A percentile compares a stretch with the other conserved stretches of the same genome.
Conservation (phyloP, 805 yeast genomes). For the Myxozyma mucilagina region DNA sequence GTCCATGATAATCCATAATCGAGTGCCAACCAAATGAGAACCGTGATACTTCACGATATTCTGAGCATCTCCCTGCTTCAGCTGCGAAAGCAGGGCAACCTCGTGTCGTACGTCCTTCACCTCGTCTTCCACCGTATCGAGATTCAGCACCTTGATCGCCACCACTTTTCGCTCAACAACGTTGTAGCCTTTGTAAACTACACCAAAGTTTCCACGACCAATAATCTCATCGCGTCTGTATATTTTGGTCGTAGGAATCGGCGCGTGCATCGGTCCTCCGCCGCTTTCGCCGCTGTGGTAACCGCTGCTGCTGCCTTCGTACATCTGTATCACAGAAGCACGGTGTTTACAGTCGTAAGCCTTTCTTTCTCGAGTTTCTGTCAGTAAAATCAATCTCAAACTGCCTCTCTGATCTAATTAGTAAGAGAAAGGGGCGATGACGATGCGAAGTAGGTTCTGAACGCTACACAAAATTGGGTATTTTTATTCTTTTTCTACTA, state of each 20-base stretch:
- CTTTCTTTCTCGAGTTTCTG: background rate
- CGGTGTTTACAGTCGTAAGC: background rate
- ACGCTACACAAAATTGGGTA: no score
- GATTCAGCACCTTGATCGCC: constrained; percentile 88
- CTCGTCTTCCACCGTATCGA: constrained; percentile 92
- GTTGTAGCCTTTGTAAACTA: constrained; percentile 79
- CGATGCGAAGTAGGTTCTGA: no score
- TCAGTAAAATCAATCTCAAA: background rate
- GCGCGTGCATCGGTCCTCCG: background rate
- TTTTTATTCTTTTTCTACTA: no score
- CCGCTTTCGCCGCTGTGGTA: background rate
- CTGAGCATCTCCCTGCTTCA: constrained; percentile 69
- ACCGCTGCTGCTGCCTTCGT: constrained; percentile 1
- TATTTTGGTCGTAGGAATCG: constrained; percentile 1
- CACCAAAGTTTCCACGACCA: constrained; percentile 96
- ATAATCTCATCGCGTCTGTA: constrained; percentile 85
- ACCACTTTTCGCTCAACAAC: constrained; percentile 67
- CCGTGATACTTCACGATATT: constrained; percentile 93
- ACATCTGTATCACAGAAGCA: constrained; percentile 1
- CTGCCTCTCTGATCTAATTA: no score
- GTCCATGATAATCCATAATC: constrained; percentile 97
- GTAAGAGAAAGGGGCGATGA: no score
- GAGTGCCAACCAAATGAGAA: constrained; percentile 81
- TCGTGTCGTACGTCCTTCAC: constrained; percentile 93
- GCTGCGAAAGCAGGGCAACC: constrained; percentile 77